Evolutionary conservation across 2,329 filamentous ascomycete species (phyloP).

Genomic region (Pseudofabraea citricarpa): DNA sequence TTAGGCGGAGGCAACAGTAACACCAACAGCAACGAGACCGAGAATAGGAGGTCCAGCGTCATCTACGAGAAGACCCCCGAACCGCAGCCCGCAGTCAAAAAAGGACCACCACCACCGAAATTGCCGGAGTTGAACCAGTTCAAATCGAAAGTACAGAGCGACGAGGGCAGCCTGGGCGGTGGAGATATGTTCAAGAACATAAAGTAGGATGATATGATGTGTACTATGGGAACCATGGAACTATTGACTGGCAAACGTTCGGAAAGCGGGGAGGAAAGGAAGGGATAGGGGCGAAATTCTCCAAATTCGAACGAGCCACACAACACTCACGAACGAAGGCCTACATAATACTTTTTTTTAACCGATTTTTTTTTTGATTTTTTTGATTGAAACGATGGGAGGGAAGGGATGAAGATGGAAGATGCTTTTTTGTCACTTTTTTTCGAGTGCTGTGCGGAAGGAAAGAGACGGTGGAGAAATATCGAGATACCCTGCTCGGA

Average conservation of each 20-base stretch:
- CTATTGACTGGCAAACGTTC: too few relatives aligned
- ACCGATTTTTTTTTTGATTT: too few relatives aligned
- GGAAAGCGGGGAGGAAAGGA: too few relatives aligned
- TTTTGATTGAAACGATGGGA: conserved; percentile 6
- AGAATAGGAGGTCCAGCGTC: conserved; percentile 20
- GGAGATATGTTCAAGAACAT: conserved; percentile 32
- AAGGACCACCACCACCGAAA: conserved; percentile 26
- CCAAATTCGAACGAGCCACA: too few relatives aligned
- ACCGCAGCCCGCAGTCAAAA: conserved; percentile 12
- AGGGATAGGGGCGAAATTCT: too few relatives aligned
- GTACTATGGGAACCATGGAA: not conserved
- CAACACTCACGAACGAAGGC: conserved; percentile 16
- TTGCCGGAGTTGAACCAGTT: conserved; percentile 28
- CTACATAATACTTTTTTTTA: too few relatives aligned
- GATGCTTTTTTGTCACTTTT: conserved; percentile 1
- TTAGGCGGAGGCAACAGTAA: conserved; percentile 15
- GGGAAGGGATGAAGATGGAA: conserved; percentile 4
- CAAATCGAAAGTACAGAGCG: conserved; percentile 24
- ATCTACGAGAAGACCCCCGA: conserved; percentile 13
- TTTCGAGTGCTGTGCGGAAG: too few relatives aligned
- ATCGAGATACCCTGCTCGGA: conserved; percentile 22
- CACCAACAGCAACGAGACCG: too few relatives aligned
- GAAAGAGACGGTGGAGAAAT: conserved; percentile 4
- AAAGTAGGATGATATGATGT: conserved; percentile 20
- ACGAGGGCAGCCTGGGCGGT: conserved; percentile 25